Evolutionary conservation across 2,329 filamentous ascomycete genomes (phyloP).

Genomic region (Verruconis gallopava): DNA sequence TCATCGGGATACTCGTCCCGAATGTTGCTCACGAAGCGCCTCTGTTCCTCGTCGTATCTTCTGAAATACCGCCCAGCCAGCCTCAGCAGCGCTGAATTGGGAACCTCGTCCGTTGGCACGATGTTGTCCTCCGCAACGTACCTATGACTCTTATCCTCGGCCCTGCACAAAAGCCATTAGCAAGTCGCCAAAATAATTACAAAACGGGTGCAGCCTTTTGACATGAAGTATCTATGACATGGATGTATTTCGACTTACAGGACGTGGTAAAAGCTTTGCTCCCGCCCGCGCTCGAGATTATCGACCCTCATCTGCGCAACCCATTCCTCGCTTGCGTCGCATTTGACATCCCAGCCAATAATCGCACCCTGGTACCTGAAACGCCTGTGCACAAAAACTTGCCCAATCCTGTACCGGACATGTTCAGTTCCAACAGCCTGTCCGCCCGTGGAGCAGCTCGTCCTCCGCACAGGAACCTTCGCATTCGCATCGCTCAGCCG

Average conservation of each 20-base stretch:
- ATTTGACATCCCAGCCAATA: conserved; percentile 68
- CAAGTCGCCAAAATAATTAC: conserved; percentile 6
- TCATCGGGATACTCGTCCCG: conserved; percentile 67
- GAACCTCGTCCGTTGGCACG: conserved; percentile 35
- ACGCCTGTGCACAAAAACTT: conserved; percentile 70
- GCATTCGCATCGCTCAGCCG: conserved; percentile 40
- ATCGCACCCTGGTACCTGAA: conserved; percentile 73
- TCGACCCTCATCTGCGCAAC: conserved; percentile 52
- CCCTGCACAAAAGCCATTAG: conserved; percentile 28
- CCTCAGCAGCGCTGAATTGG: conserved; percentile 45
- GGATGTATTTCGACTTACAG: conserved; percentile 55
- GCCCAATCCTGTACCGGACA: conserved; percentile 60
- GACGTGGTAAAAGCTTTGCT: conserved; percentile 73
- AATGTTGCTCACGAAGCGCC: conserved; percentile 72
- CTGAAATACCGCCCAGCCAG: conserved; percentile 80
- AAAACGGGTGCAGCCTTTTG: too few relatives aligned
- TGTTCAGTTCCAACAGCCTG: conserved; percentile 17
- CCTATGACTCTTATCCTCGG: conserved; percentile 53
- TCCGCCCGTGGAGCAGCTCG: conserved; percentile 16
- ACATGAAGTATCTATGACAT: conserved; percentile 10
- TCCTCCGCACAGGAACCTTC: conserved; percentile 2
- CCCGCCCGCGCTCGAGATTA: conserved; percentile 39
- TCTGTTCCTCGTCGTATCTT: conserved; percentile 55
- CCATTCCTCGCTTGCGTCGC: conserved; percentile 47
- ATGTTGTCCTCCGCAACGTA: conserved; percentile 79